Percentiles rank a stretch among this genome's conserved stretches.
Conservation (phyloP, 768 basidiomycete species). For the Trametes sanguinea region DNA sequence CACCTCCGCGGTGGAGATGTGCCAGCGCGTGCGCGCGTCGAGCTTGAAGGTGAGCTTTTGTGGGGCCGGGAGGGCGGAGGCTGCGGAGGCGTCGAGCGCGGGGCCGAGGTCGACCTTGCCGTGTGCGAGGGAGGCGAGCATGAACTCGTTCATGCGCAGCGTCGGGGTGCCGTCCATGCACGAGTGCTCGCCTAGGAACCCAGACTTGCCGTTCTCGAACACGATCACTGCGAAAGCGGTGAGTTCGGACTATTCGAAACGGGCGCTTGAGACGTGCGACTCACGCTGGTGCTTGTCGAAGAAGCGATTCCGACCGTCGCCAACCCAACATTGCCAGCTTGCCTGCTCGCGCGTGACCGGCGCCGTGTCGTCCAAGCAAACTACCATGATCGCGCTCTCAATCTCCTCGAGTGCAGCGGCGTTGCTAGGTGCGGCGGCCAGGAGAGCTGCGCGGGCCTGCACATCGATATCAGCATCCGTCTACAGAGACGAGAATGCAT, state of each 20-base stretch:
- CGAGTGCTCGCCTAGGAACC: constrained; percentile 87
- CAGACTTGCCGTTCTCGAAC: constrained; percentile 92
- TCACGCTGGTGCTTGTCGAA: constrained; percentile 95
- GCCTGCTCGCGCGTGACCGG: constrained; percentile 83
- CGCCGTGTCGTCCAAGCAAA: constrained; percentile 80
- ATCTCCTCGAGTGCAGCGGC: constrained; percentile 70
- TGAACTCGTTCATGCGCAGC: constrained; percentile 91
- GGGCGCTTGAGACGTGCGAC: constrained; percentile 31
- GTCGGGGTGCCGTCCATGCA: constrained; percentile 97
- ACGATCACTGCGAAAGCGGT: constrained; percentile 70
- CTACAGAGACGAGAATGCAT: too few species aligned
- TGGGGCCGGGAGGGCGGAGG: constrained; percentile 50
- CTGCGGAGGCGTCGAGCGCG: constrained; percentile 38
- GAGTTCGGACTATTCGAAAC: not conserved
- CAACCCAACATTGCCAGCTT: constrained; percentile 85
- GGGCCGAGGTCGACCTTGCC: constrained; percentile 79
- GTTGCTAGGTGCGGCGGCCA: constrained; percentile 68
- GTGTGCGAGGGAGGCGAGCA: constrained; percentile 71
- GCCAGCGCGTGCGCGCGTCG: constrained; percentile 50
- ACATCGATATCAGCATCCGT: not conserved
- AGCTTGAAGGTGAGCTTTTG: constrained; percentile 73
- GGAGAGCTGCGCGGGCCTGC: constrained; percentile 59
- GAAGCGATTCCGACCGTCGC: constrained; percentile 88
- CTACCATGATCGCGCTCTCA: constrained; percentile 86
- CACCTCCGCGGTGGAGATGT: constrained; percentile 59